Evolutionary conservation across 768 basidiomycete genomes (phyloP).

Genomic region (Termitomyces sp.): DNA sequence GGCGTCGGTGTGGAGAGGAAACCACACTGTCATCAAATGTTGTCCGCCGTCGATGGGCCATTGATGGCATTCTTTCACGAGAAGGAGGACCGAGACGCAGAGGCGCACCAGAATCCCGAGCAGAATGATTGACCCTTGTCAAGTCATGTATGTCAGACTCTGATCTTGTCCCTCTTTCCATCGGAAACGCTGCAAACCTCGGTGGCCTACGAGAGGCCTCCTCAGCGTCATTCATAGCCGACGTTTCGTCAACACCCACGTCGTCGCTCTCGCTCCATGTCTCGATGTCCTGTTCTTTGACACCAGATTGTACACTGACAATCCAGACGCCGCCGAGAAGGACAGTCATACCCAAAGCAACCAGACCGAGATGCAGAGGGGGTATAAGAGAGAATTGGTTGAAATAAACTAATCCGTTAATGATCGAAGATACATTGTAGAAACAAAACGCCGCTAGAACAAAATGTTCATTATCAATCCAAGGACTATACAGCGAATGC

Average conservation of each 20-base stretch:
- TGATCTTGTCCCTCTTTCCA: conserved; percentile 31
- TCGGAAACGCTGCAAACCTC: conserved; percentile 15
- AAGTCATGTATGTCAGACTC: conserved; percentile 24
- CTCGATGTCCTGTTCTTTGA: conserved; percentile 48
- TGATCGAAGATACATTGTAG: conserved; percentile 90
- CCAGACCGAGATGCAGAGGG: conserved; percentile 66
- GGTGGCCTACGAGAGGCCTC: background rate
- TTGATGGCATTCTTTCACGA: conserved; percentile 2
- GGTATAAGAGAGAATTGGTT: conserved; percentile 77
- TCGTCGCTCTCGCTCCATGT: conserved; percentile 43
- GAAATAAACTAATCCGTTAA: conserved; percentile 88
- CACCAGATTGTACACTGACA: conserved; percentile 72
- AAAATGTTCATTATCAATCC: conserved; percentile 10
- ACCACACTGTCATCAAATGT: conserved; percentile 7
- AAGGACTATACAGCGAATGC: conserved; percentile 25
- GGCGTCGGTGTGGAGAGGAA: background rate
- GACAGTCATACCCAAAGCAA: conserved; percentile 71
- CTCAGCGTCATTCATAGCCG: conserved; percentile 21
- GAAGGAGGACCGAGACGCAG: background rate
- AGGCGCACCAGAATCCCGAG: background rate
- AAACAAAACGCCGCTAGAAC: conserved; percentile 83
- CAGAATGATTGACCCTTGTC: background rate
- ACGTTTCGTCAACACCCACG: conserved; percentile 23
- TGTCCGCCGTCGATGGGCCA: conserved; percentile 10
- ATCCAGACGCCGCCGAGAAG: conserved; percentile 89